Evolutionary conservation across 1,284 basidiomycete species (phyloP).

Genomic region (Vanrija sp.): DNA sequence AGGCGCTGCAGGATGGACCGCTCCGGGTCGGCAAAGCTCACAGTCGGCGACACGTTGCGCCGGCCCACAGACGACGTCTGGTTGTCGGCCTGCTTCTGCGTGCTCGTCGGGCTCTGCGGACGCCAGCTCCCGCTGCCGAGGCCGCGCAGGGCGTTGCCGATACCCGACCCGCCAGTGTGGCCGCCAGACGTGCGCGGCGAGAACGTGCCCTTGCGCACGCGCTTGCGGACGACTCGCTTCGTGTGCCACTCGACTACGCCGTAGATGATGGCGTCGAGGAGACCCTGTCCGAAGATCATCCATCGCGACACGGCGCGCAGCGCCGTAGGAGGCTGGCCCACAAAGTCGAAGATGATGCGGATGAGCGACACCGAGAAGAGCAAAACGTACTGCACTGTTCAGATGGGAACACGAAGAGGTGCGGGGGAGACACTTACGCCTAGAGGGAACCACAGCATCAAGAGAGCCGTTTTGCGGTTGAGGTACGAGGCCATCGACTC

Average conservation of each 20-base stretch:
- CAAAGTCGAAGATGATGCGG: constrained; percentile 49
- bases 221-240: constrained; percentile 37
- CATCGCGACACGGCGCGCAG: constrained; percentile 47
- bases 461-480: constrained; percentile 48
- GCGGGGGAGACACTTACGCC: constrained; percentile 32
- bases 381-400: constrained; percentile 31
- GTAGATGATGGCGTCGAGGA: constrained; percentile 48
- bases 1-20: constrained; percentile 13
- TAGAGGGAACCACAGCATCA: constrained; percentile 49
- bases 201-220: constrained; percentile 35
- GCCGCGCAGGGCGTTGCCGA: not conserved
- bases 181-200: constrained; percentile 8
- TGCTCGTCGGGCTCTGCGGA: not conserved
- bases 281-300: constrained; percentile 49
- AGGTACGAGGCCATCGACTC: constrained; percentile 48
- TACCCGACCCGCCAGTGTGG: not conserved
- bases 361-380: constrained; percentile 49
- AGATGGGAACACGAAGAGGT: not conserved
- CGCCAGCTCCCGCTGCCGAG: not conserved
- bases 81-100: not conserved
- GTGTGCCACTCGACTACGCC: constrained; percentile 49
- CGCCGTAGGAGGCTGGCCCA: constrained; percentile 27
- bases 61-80: constrained; percentile 1
- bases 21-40: constrained; percentile 19
- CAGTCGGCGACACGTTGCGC: constrained; percentile 1